Conservation (phyloP, 1,284 basidiomycete genomes). For the Coniferiporia sulphurascens region DNA sequence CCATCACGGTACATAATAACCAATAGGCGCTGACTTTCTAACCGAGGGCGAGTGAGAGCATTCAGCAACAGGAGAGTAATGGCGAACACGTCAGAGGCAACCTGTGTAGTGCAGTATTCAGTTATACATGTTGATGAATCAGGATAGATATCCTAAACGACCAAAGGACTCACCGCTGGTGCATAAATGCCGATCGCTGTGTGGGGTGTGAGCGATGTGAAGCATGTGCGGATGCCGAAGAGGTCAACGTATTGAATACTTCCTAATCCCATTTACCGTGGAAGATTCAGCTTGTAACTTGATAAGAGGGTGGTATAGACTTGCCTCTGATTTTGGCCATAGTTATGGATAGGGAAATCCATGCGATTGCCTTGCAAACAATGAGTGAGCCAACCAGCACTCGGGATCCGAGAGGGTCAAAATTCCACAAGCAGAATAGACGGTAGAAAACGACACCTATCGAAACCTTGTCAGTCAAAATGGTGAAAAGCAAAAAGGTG, state of each 20-base stretch:
- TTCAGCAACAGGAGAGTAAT: conserved; percentile 10
- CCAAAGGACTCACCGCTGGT: background rate
- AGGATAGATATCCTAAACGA: background rate
- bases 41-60: conserved; percentile 6
- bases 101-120: background rate
- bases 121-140: background rate
- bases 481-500: background rate
- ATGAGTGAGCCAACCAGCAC: background rate
- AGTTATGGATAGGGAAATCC: conserved; percentile 5
- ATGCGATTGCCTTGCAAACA: conserved; percentile 2
- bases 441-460: conserved; percentile 15
- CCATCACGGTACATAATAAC: conserved; percentile 12
- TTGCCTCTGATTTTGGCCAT: conserved; percentile 2
- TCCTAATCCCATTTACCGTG: background rate
- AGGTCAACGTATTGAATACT: conserved; percentile 3
- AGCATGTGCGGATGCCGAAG: background rate
- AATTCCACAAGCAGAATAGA: conserved; percentile 10
- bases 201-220: background rate
- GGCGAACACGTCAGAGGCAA: conserved; percentile 2
- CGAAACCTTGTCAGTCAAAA: background rate
- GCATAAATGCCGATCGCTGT: conserved; percentile 7
- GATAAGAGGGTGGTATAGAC: too few species aligned
- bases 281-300: background rate
- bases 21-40: conserved; percentile 1
- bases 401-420: background rate